Percentiles rank a stretch among this genome's conserved stretches.
Evolutionary conservation across 768 basidiomycete genomes (phyloP).

Genomic region (Daedaleopsis nitida): DNA sequence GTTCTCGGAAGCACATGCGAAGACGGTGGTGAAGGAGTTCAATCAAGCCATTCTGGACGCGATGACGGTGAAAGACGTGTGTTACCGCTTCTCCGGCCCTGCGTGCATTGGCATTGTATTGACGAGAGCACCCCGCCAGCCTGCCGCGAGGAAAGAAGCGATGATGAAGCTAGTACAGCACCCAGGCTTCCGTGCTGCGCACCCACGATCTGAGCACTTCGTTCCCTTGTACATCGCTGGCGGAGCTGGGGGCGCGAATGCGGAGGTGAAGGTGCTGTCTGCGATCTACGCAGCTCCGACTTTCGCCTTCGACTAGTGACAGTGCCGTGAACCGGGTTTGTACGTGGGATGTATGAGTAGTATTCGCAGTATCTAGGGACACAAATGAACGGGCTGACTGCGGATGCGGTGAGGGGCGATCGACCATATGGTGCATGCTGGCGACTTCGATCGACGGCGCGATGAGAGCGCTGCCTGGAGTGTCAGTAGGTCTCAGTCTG

Average conservation of each 20-base stretch:
- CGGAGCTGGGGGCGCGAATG: conserved; percentile 62
- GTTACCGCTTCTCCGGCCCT: conserved; percentile 22
- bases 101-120: not conserved
- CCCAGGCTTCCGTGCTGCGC: conserved; percentile 61
- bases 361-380: not conserved
- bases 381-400: not conserved
- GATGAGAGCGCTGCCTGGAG: not conserved
- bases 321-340: not conserved
- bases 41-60: conserved; percentile 62
- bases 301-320: conserved; percentile 61
- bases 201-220: conserved; percentile 83
- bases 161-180: conserved; percentile 59
- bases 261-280: conserved; percentile 48
- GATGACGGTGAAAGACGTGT: conserved; percentile 49
- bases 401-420: not conserved
- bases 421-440: not conserved
- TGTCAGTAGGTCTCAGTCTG: not conserved
- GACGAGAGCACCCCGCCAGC: conserved; percentile 33
- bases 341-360: not conserved
- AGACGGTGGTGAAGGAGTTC: conserved; percentile 52
- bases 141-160: conserved; percentile 53
- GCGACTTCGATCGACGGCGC: not conserved
- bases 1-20: conserved; percentile 53
- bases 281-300: conserved; percentile 63
- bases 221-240: conserved; percentile 78